phyloP scores from a whole-genome alignment of 2,329 filamentous ascomycete species.

The Cadophora luteo-olivacea region DNA sequence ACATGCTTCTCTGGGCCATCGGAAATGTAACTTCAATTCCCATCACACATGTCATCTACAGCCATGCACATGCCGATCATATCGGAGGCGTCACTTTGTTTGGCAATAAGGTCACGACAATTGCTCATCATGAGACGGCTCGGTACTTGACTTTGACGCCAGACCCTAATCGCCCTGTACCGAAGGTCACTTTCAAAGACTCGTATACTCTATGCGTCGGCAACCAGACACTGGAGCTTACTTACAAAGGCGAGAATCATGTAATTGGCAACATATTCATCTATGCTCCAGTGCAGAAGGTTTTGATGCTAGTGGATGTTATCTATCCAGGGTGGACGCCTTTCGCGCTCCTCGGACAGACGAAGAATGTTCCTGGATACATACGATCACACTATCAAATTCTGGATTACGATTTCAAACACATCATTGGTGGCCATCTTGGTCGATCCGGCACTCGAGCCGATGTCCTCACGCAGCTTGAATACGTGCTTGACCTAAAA shows the following conservation, averaged over 20 bases:
- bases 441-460: conserved; percentile 32
- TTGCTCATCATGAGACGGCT: conserved; percentile 37
- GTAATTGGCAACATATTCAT: conserved; percentile 42
- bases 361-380: conserved; percentile 39
- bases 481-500: conserved; percentile 38
- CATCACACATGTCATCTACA: conserved; percentile 40
- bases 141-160: conserved; percentile 27
- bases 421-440: conserved; percentile 40
- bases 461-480: conserved; percentile 36
- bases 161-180: conserved; percentile 36
- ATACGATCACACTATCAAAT: conserved; percentile 41
- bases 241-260: conserved; percentile 41
- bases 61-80: conserved; percentile 41
- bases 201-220: conserved; percentile 32
- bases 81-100: conserved; percentile 36
- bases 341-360: conserved; percentile 34
- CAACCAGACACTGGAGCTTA: conserved; percentile 41
- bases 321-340: conserved; percentile 41
- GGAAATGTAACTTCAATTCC: conserved; percentile 38
- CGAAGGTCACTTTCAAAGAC: conserved; percentile 34
- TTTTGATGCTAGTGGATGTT: conserved; percentile 41
- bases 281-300: conserved; percentile 37
- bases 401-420: conserved; percentile 41
- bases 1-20: conserved; percentile 37
- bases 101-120: conserved; percentile 28